These are phyloP conservation scores for Spencermartinsiella europaea DNA, from an alignment of 805 yeast genomes.

Conservation along the genomic window DNA sequence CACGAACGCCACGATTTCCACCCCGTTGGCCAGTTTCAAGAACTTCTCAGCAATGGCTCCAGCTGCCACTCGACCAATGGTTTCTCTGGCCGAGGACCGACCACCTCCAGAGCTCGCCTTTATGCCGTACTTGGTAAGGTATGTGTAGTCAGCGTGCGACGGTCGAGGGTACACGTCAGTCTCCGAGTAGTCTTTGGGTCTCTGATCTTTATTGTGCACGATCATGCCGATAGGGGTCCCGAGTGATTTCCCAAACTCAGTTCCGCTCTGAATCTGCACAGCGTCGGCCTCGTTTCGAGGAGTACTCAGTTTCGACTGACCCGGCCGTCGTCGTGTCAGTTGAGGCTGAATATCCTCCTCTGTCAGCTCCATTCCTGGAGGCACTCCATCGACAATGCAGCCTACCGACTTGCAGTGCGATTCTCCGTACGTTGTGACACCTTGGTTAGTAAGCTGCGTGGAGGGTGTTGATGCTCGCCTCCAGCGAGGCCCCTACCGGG, in stretches of 20 bases:
- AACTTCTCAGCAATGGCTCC: conserved; percentile 98
- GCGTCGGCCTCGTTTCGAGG: conserved; percentile 94
- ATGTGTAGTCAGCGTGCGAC: conserved; percentile 95
- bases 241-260: conserved; percentile 82
- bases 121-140: conserved; percentile 81
- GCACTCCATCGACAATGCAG: conserved; percentile 97
- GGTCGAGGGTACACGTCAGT: conserved; percentile 97
- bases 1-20: conserved; percentile 95
- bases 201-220: conserved; percentile 89
- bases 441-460: background rate
- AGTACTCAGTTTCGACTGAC: conserved; percentile 86
- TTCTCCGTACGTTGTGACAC: conserved; percentile 95
- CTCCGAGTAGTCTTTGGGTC: conserved; percentile 94
- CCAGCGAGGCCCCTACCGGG: too few relatives aligned
- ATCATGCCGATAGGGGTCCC: conserved; percentile 97
- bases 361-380: conserved; percentile 83
- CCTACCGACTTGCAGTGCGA: conserved; percentile 97
- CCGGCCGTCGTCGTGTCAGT: conserved; percentile 94
- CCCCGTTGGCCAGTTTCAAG: conserved; percentile 64
- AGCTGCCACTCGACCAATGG: conserved; percentile 98
- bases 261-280: conserved; percentile 91
- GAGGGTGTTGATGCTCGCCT: too few relatives aligned
- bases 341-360: conserved; percentile 94
- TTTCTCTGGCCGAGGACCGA: conserved; percentile 93
- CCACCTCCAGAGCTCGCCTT: conserved; percentile 98